Evolutionary conservation across 2,329 filamentous ascomycete genomes (phyloP), one percentile per base, ranked within the genome.

Genomic region (Corinectria fuckeliana): DNA sequence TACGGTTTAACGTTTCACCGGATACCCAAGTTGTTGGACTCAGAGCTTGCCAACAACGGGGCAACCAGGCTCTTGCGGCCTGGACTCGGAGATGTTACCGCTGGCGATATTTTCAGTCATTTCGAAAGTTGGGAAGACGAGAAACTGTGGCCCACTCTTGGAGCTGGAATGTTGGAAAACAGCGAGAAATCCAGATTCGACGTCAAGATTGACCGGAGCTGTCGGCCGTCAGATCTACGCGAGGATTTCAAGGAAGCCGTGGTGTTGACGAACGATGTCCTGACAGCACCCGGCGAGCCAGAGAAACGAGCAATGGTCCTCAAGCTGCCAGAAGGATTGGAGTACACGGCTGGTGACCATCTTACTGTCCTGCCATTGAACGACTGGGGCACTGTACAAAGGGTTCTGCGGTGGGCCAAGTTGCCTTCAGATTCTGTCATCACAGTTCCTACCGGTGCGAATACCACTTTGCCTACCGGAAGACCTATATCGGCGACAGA

Each of bases 261-360:
- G 0, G 85, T 91, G 0, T 61, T 86, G 0, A 78, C 81, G 4
- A 81, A 83, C 23, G 76, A 76, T 26, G 68, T 76, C 0, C 76
- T 91, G n/a, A 87, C 80, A 0, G 16, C 38, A 28, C 71, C n/a
- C 63, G 81, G 76, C 0, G 80, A 78, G 20, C 79, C 59, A 7
- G 47, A 54, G 34, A 91, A 91, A 76, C 81, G 82, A 16, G 80
- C 86, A 51, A 79, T 90, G 9, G 84, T 85, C 51, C 84, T 91
- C 16, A 82, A 84, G 56, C 78, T 92, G 0, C 89, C 90, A 0
- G 81, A 79, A 1, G 83, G 81, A 47, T 78, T 84, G 75, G 80
- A 78, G 0, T 92, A 92, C 72, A 80, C 82, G 20, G 83, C 86
- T 4, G 90, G 90, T 18, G 90, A 92, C 69, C 91, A 93, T 70